A percentile compares a stretch with the other conserved stretches of the same genome.
phyloP scores from a whole-genome alignment of 352 stramenopile genomes.

The Pythium coloratum region DNA sequence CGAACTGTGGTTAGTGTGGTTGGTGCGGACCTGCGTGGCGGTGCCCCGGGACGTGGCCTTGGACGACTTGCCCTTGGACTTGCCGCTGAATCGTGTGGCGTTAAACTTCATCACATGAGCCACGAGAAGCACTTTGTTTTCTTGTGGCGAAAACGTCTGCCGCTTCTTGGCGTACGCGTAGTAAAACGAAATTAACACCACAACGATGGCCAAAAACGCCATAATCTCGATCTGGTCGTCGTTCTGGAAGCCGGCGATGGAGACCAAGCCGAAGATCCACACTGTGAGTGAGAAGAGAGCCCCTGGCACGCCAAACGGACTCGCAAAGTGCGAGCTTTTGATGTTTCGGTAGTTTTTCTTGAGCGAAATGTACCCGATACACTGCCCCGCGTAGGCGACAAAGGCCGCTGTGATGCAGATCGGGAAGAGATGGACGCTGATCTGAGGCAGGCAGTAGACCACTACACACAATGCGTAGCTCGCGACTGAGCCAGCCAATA shows the following conservation, averaged over 20 bases:
- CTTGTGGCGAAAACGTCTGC: constrained; percentile 29
- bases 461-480: constrained; percentile 29
- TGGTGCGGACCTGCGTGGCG: neutral
- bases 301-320: constrained; percentile 22
- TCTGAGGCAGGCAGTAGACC: constrained; percentile 16
- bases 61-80: constrained; percentile 9
- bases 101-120: constrained; percentile 30
- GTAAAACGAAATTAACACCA: constrained; percentile 20
- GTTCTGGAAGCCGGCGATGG: constrained; percentile 19
- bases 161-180: constrained; percentile 23
- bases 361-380: constrained; percentile 36
- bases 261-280: constrained; percentile 15
- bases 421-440: constrained; percentile 19
- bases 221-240: constrained; percentile 13
- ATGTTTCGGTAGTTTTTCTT: constrained; percentile 26
- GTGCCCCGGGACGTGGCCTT: constrained; percentile 2
- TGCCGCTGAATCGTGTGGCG: constrained; percentile 11
- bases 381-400: constrained; percentile 30
- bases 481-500: constrained; percentile 10
- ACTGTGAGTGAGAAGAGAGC: constrained; percentile 18
- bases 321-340: constrained; percentile 16
- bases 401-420: constrained; percentile 26
- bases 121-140: constrained; percentile 27
- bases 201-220: constrained; percentile 13
- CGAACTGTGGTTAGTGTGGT: constrained; percentile 1